Conservation (phyloP, 2,329 filamentous ascomycete species). For the Cytospora leucostoma region DNA sequence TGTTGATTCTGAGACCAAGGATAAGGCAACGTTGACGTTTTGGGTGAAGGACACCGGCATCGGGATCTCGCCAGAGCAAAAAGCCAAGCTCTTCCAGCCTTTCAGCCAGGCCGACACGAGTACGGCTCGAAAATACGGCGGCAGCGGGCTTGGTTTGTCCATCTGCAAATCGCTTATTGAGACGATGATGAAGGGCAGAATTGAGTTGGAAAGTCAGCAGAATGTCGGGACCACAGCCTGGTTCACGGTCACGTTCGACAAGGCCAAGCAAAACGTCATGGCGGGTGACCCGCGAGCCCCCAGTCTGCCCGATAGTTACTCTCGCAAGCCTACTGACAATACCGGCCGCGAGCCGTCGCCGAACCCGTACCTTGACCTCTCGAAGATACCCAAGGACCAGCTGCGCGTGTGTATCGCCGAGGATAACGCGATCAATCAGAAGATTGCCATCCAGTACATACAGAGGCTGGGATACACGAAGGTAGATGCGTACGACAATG, state of each 20-base stretch:
- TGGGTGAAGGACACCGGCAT: conserved; percentile 91
- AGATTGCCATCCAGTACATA: conserved; percentile 90
- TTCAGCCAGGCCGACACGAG: conserved; percentile 93
- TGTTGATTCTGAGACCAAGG: conserved; percentile 69
- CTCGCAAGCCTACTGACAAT: conserved; percentile 28
- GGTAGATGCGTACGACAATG: conserved; percentile 88
- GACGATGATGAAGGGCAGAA: conserved; percentile 84
- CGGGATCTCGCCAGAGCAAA: conserved; percentile 79
- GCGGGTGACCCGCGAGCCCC: conserved; percentile 48
- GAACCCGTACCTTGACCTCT: conserved; percentile 64
- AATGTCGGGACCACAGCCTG: conserved; percentile 70
- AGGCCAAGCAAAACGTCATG: conserved; percentile 65
- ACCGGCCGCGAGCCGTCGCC: conserved; percentile 42
- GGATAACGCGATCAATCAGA: conserved; percentile 92
- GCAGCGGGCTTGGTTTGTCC: conserved; percentile 85
- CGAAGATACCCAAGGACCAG: conserved; percentile 71
- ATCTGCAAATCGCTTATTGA: conserved; percentile 96
- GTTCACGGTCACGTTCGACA: conserved; percentile 85
- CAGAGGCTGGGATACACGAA: conserved; percentile 77
- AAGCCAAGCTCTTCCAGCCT: conserved; percentile 84
- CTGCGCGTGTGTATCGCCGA: conserved; percentile 91
- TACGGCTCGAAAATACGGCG: conserved; percentile 87
- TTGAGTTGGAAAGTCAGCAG: conserved; percentile 77
- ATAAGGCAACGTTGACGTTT: conserved; percentile 75
- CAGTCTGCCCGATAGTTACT: conserved; percentile 21